These are phyloP conservation scores for Lagerstroemia speciosa DNA, from an alignment of 345 rosid species.

Conservation along the genomic window DNA sequence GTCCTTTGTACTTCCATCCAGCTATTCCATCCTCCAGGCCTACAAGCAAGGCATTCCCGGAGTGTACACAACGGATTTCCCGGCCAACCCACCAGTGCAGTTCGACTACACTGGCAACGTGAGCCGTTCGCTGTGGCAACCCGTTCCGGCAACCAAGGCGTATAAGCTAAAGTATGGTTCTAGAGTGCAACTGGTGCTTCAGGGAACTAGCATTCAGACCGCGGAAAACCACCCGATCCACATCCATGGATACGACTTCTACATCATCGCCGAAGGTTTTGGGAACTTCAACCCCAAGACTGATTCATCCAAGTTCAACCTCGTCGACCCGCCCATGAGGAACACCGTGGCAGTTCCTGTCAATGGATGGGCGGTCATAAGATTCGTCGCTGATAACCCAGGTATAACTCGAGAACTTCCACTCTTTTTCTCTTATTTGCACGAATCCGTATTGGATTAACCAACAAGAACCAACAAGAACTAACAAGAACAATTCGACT, in stretches of 20 bases:
- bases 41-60: conserved; percentile 48
- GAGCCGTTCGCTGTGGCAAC: conserved; percentile 59
- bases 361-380: conserved; percentile 85
- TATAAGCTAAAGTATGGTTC: conserved; percentile 69
- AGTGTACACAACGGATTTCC: conserved; percentile 82
- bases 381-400: conserved; percentile 94
- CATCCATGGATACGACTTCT: conserved; percentile 92
- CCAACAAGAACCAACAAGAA: neutral
- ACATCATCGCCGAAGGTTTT: conserved; percentile 70
- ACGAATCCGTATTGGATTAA: too few relatives aligned
- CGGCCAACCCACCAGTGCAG: conserved; percentile 47
- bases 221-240: conserved; percentile 92
- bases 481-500: neutral
- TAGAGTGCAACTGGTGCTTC: conserved; percentile 70
- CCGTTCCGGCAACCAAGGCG: conserved; percentile 51
- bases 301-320: conserved; percentile 65
- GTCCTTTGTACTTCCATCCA: conserved; percentile 68
- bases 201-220: conserved; percentile 72
- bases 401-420: conserved; percentile 27
- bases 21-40: conserved; percentile 69
- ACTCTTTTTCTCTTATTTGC: too few relatives aligned
- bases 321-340: conserved; percentile 82
- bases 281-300: conserved; percentile 75
- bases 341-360: conserved; percentile 73
- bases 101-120: conserved; percentile 87